Percentiles rank a stretch among this genome's conserved stretches.
Evolutionary conservation across 768 basidiomycete genomes (phyloP).

Genomic region (Russula lepida): DNA sequence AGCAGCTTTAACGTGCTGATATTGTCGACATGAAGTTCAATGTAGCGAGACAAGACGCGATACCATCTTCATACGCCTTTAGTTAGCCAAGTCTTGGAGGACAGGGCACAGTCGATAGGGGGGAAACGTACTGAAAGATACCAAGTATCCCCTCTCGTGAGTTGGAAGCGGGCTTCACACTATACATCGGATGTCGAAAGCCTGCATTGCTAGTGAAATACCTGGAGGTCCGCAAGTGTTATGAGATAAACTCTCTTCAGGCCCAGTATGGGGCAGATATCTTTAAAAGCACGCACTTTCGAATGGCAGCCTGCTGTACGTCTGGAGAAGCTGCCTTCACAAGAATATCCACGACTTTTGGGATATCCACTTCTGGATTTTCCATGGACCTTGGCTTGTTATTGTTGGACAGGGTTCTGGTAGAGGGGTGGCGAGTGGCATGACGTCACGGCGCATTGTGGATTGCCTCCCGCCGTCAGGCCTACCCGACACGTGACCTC

Average conservation of each 20-base stretch:
- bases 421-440: background rate
- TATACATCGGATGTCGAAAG: conserved; percentile 53
- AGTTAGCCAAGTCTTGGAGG: background rate
- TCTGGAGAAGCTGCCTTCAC: background rate
- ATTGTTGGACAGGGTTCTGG: background rate
- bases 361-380: background rate
- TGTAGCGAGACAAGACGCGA: background rate
- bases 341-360: conserved; percentile 1
- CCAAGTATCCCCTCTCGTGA: conserved; percentile 49
- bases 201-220: conserved; percentile 49
- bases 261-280: too few relatives aligned
- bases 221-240: conserved; percentile 17
- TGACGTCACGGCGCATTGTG: background rate
- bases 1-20: background rate
- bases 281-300: background rate
- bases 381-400: background rate
- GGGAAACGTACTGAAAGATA: conserved; percentile 46
- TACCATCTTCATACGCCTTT: background rate
- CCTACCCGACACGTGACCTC: too few relatives aligned
- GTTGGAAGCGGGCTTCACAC: conserved; percentile 37
- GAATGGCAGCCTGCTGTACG: background rate
- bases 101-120: background rate
- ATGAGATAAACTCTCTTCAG: too few relatives aligned
- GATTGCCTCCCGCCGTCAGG: too few relatives aligned
- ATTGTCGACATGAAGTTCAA: background rate